A percentile compares a stretch with the other conserved stretches of the same genome.
Evolutionary conservation across 208 protist genomes (phyloP).

Genomic region (Leishmania major): DNA sequence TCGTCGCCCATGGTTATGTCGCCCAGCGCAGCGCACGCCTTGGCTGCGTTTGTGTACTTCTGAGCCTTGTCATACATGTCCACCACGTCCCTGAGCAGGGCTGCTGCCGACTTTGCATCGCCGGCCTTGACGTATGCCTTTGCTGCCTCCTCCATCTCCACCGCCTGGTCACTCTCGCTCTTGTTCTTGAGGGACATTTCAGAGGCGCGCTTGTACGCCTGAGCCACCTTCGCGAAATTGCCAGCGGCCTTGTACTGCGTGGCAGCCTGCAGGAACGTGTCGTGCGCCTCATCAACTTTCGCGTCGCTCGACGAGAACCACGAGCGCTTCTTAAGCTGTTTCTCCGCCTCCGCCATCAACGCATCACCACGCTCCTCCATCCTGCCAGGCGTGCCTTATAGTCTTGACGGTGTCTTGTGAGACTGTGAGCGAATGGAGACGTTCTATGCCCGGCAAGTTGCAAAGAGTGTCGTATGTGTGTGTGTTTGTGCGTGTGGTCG

Average conservation of each 20-base stretch:
- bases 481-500: neutral
- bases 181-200: constrained; percentile 74
- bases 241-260: constrained; percentile 84
- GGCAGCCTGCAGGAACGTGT: constrained; percentile 76
- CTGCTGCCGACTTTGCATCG: constrained; percentile 39
- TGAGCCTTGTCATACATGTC: constrained; percentile 69
- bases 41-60: constrained; percentile 67
- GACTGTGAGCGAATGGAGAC: neutral
- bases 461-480: neutral
- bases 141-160: constrained; percentile 74
- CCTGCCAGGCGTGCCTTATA: constrained; percentile 7
- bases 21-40: constrained; percentile 66
- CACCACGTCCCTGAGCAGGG: constrained; percentile 46
- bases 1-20: constrained; percentile 61
- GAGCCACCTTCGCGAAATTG: constrained; percentile 71
- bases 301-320: constrained; percentile 59
- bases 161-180: constrained; percentile 61
- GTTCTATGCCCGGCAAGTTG: neutral
- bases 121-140: constrained; percentile 57
- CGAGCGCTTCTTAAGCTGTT: constrained; percentile 70
- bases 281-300: constrained; percentile 73
- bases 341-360: constrained; percentile 76
- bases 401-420: constrained; percentile 1
- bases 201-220: constrained; percentile 70
- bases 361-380: constrained; percentile 75